Percentiles rank a stretch among this genome's conserved stretches.
Evolutionary conservation across 73 alveolate genomes (phyloP).

Genomic region (Diophrys appendiculata): DNA sequence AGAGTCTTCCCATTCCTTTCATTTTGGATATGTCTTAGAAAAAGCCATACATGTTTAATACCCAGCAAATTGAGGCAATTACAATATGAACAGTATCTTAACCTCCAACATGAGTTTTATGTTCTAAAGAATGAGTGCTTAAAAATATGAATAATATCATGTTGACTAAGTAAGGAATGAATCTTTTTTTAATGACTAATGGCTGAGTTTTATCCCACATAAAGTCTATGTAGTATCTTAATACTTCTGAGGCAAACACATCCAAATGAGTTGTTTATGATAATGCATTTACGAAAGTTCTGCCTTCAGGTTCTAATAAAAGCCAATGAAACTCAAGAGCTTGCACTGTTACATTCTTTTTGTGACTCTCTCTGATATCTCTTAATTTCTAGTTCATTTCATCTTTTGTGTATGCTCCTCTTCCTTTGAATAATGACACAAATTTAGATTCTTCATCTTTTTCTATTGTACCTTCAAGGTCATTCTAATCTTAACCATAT

Average conservation of each 20-base stretch:
- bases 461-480: too few species aligned
- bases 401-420: too few species aligned
- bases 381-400: too few species aligned
- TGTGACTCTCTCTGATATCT: neutral
- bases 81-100: neutral
- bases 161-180: neutral
- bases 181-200: neutral
- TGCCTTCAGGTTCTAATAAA: neutral
- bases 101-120: too few species aligned
- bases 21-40: neutral
- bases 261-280: neutral
- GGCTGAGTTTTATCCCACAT: neutral
- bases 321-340: slow-evolving; percentile 1
- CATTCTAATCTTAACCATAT: too few species aligned
- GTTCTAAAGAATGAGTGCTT: neutral
- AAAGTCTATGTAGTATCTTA: neutral
- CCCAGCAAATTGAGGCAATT: neutral
- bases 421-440: too few species aligned
- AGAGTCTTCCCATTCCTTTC: neutral
- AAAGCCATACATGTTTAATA: neutral
- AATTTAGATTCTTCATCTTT: too few species aligned
- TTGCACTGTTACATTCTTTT: neutral
- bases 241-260: neutral
- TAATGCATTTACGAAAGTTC: neutral
- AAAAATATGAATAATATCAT: too few species aligned